phyloP scores from a whole-genome alignment of 176 grass and related monocot species.

The Musa itinerans region DNA sequence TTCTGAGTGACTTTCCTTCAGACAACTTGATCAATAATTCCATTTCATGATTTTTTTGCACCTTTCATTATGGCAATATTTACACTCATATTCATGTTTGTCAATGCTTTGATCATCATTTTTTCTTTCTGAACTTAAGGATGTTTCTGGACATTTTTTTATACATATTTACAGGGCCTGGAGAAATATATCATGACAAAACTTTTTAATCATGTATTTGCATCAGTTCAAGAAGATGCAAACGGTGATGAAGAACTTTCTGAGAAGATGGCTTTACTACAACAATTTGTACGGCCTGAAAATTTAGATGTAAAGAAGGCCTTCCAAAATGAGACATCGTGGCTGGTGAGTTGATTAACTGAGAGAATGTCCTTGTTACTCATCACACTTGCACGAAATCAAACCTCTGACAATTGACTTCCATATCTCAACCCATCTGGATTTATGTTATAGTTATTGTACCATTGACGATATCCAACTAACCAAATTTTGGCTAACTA shows the following conservation, averaged over 20 bases:
- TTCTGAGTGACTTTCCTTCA: not conserved
- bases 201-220: slow-evolving; percentile 83
- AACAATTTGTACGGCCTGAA: slow-evolving; percentile 81
- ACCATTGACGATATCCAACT: too few species aligned
- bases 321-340: slow-evolving; percentile 94
- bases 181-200: slow-evolving; percentile 99
- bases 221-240: slow-evolving; percentile 87
- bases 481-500: too few species aligned
- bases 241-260: slow-evolving; percentile 78
- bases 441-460: too few species aligned
- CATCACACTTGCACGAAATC: too few species aligned
- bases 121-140: slow-evolving; percentile 20
- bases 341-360: slow-evolving; percentile 58
- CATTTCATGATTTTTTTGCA: not conserved
- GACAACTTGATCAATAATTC: not conserved
- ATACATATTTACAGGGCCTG: slow-evolving; percentile 58
- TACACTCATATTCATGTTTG: not conserved
- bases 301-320: slow-evolving; percentile 87
- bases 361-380: not conserved
- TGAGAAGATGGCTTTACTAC: slow-evolving; percentile 89
- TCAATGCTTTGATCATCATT: not conserved
- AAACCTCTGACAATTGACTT: too few species aligned
- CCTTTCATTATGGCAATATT: not conserved
- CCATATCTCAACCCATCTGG: too few species aligned
- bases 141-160: slow-evolving; percentile 2